These are phyloP conservation scores for Ceratonia siliqua DNA, from an alignment of 306 rosid genomes.

Conservation along the genomic window DNA sequence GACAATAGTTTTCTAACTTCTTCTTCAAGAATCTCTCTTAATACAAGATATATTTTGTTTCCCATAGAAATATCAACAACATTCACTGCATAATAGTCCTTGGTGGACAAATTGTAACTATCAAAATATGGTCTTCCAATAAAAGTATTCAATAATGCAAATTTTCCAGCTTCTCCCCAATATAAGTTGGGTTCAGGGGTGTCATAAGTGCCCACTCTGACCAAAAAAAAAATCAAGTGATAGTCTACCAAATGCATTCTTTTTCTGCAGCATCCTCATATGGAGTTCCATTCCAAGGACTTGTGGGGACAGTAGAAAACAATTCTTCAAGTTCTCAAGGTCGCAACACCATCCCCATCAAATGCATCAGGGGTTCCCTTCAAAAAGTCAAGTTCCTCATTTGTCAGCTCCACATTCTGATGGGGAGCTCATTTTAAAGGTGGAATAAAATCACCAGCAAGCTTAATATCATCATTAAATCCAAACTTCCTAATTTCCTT, in stretches of 20 bases:
- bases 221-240: constrained; percentile 78
- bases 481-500: constrained; percentile 67
- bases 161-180: constrained; percentile 87
- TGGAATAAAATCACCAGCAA: too few relatives aligned
- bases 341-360: constrained; percentile 62
- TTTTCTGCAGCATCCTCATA: constrained; percentile 73
- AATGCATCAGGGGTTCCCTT: constrained; percentile 68
- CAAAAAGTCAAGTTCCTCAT: constrained; percentile 81
- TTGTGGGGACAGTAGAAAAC: constrained; percentile 93
- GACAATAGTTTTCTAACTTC: constrained; percentile 63
- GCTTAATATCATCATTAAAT: too few relatives aligned
- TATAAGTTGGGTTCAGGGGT: constrained; percentile 69
- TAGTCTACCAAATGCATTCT: constrained; percentile 79
- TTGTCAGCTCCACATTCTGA: constrained; percentile 96
- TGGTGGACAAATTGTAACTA: constrained; percentile 61
- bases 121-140: constrained; percentile 65
- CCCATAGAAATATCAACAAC: constrained; percentile 57
- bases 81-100: constrained; percentile 77
- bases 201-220: constrained; percentile 98
- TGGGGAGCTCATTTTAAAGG: too few relatives aligned
- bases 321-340: constrained; percentile 86
- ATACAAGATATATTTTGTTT: constrained; percentile 64
- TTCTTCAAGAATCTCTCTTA: constrained; percentile 89
- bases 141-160: constrained; percentile 75
- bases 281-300: constrained; percentile 75